Conservation (phyloP, 768 basidiomycete species). For the Tylopilus subfusipes region DNA sequence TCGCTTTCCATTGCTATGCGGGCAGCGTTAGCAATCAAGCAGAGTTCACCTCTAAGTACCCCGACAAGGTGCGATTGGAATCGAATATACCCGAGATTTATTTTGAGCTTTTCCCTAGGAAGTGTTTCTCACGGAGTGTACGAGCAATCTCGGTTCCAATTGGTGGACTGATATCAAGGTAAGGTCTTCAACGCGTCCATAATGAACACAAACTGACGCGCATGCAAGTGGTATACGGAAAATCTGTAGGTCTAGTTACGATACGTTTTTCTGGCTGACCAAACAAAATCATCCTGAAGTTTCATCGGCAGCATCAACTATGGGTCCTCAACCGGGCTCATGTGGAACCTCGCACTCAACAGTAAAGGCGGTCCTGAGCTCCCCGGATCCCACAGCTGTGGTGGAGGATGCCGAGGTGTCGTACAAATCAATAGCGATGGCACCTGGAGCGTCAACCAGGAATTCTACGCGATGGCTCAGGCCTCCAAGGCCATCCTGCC, state of each 20-base stretch:
- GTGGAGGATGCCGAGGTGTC: conserved; percentile 62
- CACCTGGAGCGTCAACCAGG: conserved; percentile 65
- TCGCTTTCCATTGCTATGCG: conserved; percentile 70
- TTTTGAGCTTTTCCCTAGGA: conserved; percentile 20
- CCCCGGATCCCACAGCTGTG: conserved; percentile 62
- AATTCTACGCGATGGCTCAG: conserved; percentile 75
- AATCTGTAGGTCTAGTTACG: conserved; percentile 45
- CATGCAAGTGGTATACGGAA: conserved; percentile 60
- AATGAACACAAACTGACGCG: conserved; percentile 9
- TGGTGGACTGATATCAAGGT: conserved; percentile 85
- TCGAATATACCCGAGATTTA: neutral
- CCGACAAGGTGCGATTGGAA: conserved; percentile 40
- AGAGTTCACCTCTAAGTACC: conserved; percentile 51
- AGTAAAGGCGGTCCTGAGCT: conserved; percentile 59
- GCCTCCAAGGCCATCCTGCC: conserved; percentile 72
- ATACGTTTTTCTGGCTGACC: conserved; percentile 25
- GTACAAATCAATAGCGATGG: conserved; percentile 65
- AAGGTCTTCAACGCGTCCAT: neutral
- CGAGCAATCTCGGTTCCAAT: conserved; percentile 60
- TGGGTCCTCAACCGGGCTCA: conserved; percentile 45
- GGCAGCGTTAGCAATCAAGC: conserved; percentile 54
- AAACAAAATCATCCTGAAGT: conserved; percentile 11
- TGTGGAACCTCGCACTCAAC: conserved; percentile 77
- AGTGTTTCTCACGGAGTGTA: conserved; percentile 58
- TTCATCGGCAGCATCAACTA: conserved; percentile 39